Evolutionary conservation across 2,329 filamentous ascomycete genomes (phyloP).

Genomic region (Fusarium keratoplasticum): DNA sequence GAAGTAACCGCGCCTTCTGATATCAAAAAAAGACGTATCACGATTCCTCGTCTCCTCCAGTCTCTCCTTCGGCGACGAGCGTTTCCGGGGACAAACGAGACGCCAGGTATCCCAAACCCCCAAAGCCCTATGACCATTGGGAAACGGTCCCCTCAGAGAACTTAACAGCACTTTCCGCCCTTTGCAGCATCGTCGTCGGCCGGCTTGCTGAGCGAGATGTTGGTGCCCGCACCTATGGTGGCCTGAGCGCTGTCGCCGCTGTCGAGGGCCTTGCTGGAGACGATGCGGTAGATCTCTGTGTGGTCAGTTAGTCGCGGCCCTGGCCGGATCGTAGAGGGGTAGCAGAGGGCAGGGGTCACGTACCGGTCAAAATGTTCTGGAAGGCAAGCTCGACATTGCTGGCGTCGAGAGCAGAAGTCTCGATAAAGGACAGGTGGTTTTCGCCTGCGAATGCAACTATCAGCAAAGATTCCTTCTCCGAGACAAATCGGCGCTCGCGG

Average conservation of each 20-base stretch:
- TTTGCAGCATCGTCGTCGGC: conserved; percentile 81
- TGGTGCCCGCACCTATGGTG: conserved; percentile 82
- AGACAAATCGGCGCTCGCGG: background rate
- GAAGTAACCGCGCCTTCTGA: conserved; percentile 56
- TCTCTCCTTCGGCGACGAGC: conserved; percentile 49
- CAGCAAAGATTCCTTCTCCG: conserved; percentile 24
- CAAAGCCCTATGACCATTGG: conserved; percentile 44
- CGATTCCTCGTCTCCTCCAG: conserved; percentile 50
- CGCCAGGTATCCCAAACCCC: conserved; percentile 49
- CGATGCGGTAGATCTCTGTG: conserved; percentile 98
- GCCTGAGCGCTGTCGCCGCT: conserved; percentile 85
- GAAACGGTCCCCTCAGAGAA: conserved; percentile 40
- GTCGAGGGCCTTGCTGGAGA: conserved; percentile 96
- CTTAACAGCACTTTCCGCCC: conserved; percentile 84
- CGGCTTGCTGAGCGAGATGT: conserved; percentile 88
- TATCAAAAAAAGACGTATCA: conserved; percentile 53
- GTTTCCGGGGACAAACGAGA: conserved; percentile 50
- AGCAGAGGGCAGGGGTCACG: conserved; percentile 43
- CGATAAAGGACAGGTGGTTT: conserved; percentile 98
- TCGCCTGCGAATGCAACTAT: conserved; percentile 71
- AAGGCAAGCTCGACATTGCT: conserved; percentile 99
- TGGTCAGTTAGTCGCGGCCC: conserved; percentile 19
- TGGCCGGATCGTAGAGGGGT: background rate
- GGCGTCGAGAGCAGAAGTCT: conserved; percentile 97
- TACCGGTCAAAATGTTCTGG: conserved; percentile 99